Percentiles rank a stretch among this genome's conserved stretches.
These are phyloP conservation scores for Blastocystis sp. DNA, from an alignment of 352 stramenopile species.

Conservation along the genomic window DNA sequence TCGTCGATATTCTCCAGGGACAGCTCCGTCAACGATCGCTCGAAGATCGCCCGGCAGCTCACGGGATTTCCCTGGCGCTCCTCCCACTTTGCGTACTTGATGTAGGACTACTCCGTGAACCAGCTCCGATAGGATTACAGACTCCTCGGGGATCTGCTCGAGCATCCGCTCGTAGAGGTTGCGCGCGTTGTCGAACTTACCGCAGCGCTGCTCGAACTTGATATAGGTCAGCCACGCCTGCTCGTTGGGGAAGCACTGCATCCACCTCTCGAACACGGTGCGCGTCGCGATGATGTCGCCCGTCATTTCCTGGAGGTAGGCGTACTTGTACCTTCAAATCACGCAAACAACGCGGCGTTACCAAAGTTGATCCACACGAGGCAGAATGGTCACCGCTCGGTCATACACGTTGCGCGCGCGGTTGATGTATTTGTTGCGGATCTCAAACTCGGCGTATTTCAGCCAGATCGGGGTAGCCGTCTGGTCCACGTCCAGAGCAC, in stretches of 20 bases:
- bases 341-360: neutral
- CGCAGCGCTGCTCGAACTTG: slow-evolving; percentile 91
- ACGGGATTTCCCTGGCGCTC: slow-evolving; percentile 88
- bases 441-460: slow-evolving; percentile 98
- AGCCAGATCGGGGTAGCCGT: slow-evolving; percentile 90
- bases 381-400: slow-evolving; percentile 87
- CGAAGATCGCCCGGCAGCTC: slow-evolving; percentile 88
- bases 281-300: slow-evolving; percentile 87
- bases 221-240: slow-evolving; percentile 96
- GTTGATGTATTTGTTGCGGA: slow-evolving; percentile 98
- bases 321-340: slow-evolving; percentile 89
- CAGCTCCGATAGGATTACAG: slow-evolving; percentile 71
- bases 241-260: slow-evolving; percentile 94
- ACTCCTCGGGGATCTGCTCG: slow-evolving; percentile 57
- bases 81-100: slow-evolving; percentile 98
- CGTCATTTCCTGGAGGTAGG: slow-evolving; percentile 98
- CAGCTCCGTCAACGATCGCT: slow-evolving; percentile 87
- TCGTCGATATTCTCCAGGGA: slow-evolving; percentile 77
- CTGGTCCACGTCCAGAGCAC: slow-evolving; percentile 93
- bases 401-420: slow-evolving; percentile 90
- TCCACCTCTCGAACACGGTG: slow-evolving; percentile 92
- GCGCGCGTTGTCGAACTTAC: slow-evolving; percentile 80
- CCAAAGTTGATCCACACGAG: slow-evolving; percentile 94
- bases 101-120: slow-evolving; percentile 84
- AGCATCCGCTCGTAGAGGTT: slow-evolving; percentile 83